A percentile compares a stretch with the other conserved stretches of the same genome.
phyloP scores from a whole-genome alignment of 352 stramenopile species.

The Peronospora destructor region DNA sequence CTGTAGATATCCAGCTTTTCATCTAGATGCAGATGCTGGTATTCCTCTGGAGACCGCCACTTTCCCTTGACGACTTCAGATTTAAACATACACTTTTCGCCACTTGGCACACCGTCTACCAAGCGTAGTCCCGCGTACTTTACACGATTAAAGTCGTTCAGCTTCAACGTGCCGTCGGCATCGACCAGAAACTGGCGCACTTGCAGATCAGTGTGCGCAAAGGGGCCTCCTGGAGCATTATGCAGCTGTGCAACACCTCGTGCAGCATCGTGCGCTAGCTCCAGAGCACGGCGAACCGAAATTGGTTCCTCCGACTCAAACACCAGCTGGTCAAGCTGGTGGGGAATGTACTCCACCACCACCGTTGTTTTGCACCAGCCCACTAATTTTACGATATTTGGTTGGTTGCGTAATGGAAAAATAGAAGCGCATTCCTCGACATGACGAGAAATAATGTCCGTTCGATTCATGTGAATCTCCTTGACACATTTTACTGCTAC shows the following conservation, averaged over 20 bases:
- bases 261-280: conserved; percentile 47
- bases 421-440: conserved; percentile 61
- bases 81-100: conserved; percentile 50
- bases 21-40: conserved; percentile 33
- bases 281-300: conserved; percentile 39
- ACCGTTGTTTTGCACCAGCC: conserved; percentile 77
- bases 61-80: conserved; percentile 64
- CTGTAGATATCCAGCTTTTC: conserved; percentile 80
- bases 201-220: conserved; percentile 78
- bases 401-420: conserved; percentile 57
- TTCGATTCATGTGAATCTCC: no score
- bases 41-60: conserved; percentile 75
- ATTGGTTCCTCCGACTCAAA: conserved; percentile 41
- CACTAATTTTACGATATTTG: conserved; percentile 64
- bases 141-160: conserved; percentile 83
- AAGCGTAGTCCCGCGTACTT: conserved; percentile 53
- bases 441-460: no score
- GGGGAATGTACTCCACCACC: conserved; percentile 64
- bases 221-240: conserved; percentile 49
- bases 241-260: conserved; percentile 63
- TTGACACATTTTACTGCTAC: no score
- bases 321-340: conserved; percentile 53
- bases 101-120: conserved; percentile 27
- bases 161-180: conserved; percentile 36
- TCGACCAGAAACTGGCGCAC: conserved; percentile 75